Evolutionary conservation across 768 basidiomycete genomes (phyloP).

Genomic region (Mycena galericulata): DNA sequence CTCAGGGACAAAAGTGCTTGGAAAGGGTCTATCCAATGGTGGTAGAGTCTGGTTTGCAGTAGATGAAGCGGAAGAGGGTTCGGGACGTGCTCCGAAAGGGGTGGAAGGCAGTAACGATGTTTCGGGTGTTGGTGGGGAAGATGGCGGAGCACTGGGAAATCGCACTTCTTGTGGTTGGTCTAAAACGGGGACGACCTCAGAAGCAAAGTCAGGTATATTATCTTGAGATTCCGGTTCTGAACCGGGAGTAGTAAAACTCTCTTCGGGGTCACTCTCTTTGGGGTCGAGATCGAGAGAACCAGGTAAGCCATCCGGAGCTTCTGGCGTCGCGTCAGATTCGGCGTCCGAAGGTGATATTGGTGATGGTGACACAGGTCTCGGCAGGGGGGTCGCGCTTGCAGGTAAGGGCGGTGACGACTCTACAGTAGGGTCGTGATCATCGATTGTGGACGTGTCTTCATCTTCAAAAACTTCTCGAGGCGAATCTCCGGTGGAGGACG

Average conservation of each 20-base stretch:
- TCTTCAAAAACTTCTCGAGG: no score
- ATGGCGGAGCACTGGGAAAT: background rate
- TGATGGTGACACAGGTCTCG: slow-evolving; percentile 4
- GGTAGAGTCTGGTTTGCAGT: background rate
- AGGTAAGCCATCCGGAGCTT: no score
- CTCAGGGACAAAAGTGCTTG: background rate
- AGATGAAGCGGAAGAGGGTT: background rate
- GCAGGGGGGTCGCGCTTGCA: background rate
- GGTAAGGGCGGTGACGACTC: background rate
- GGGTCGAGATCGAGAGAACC: no score
- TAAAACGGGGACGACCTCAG: no score
- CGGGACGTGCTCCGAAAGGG: background rate
- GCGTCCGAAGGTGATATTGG: background rate
- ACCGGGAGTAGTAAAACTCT: no score
- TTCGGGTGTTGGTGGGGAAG: background rate
- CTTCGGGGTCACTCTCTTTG: no score
- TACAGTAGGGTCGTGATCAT: background rate
- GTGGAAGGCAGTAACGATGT: background rate
- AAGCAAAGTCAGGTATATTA: no score
- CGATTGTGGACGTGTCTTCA: slow-evolving; percentile 7
- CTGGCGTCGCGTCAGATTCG: no score
- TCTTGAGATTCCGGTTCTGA: no score
- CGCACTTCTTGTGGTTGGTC: no score
- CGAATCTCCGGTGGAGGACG: no score
- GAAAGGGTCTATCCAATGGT: slow-evolving; percentile 29